Conservation (phyloP, 441 rosid genomes). For the Bocquillonia castaneifolia region DNA sequence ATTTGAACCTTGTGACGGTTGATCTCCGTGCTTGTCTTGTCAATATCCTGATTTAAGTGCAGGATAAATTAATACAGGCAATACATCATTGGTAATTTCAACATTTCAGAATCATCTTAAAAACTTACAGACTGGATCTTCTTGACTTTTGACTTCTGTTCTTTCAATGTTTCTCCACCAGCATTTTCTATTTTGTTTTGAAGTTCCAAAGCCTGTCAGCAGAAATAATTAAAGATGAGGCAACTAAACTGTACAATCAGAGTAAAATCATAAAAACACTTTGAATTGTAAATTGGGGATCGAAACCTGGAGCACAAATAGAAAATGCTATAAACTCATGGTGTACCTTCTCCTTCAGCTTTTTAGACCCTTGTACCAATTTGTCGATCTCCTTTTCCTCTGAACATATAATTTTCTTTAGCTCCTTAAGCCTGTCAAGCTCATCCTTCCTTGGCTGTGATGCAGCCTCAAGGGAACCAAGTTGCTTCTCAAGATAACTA, state of each 20-base stretch:
- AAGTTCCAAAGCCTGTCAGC: constrained; percentile 62
- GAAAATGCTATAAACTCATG: constrained; percentile 7
- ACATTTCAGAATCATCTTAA: constrained; percentile 10
- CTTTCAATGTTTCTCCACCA: constrained; percentile 75
- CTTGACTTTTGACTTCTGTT: constrained; percentile 73
- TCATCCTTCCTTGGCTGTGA: constrained; percentile 75
- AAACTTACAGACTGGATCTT: constrained; percentile 81
- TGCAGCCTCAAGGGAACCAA: constrained; percentile 72
- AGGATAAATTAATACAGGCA: constrained; percentile 22
- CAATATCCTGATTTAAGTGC: constrained; percentile 58
- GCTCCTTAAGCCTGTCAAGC: constrained; percentile 56
- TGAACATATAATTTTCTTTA: constrained; percentile 43
- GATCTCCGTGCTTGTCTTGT: constrained; percentile 73
- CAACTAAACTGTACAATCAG: background rate
- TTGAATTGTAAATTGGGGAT: background rate
- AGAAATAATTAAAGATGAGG: constrained; percentile 15
- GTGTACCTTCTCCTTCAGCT: constrained; percentile 73
- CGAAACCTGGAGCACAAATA: constrained; percentile 6
- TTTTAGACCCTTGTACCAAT: constrained; percentile 63
- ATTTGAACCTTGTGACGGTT: constrained; percentile 86
- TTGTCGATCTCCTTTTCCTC: constrained; percentile 75
- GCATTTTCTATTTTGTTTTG: constrained; percentile 87
- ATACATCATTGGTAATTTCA: constrained; percentile 12
- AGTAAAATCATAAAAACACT: background rate
- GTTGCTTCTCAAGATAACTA: constrained; percentile 66